Evolutionary conservation across 2,329 filamentous ascomycete species (phyloP), one percentile per base, ranked within the genome.

Genomic region (Alternaria arbusti): DNA sequence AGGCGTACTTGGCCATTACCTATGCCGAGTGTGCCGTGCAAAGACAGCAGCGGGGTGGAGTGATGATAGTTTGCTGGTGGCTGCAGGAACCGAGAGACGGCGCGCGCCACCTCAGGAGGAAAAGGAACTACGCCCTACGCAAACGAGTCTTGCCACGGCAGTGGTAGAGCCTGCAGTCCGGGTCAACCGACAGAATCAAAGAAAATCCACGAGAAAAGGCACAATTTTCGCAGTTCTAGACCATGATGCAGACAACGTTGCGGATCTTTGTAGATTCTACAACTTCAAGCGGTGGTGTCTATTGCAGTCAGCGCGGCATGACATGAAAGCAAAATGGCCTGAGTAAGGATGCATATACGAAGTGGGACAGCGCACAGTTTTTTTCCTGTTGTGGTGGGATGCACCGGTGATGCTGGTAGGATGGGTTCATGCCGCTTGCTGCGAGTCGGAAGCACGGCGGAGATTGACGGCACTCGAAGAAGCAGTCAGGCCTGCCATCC

Each of bases 341-440:
- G 57, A 44, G 28, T 12, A 30, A 30, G 51, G 20, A 45, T 51
- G 43, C 54, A 55, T 51, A 55, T 52, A 57, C 40, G 25, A 26
- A 23, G 54, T 57, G 50, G 46, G 32, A 52, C 51, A 43, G 54
- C 51, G 61, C 50, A 61, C 54, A 57, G 26, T 28, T 54, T 45
- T 32, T 63, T 46, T 54, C 55, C 59, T 26, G 22, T 57, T 54
- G 56, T 51, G 45, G 51, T 51, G 26, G 12, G 11, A 10, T 46
- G 40, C 20, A 40, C 57, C 44, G 40, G 45, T 26, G 32, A 57
- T 57, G 28, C 17, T 58, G 22, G 40, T 47, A 23, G 43, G 40
- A 36, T 63, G 28, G 56, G 46, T 44, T 22, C 15, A 61, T 36
- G 40, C 59, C n/a, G 23, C 22, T n/a, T 30, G 13, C 43, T 58